A percentile compares a stretch with the other conserved stretches of the same genome.
Evolutionary conservation across 2,329 filamentous ascomycete species (phyloP).

Genomic region (Penicillium expansum): DNA sequence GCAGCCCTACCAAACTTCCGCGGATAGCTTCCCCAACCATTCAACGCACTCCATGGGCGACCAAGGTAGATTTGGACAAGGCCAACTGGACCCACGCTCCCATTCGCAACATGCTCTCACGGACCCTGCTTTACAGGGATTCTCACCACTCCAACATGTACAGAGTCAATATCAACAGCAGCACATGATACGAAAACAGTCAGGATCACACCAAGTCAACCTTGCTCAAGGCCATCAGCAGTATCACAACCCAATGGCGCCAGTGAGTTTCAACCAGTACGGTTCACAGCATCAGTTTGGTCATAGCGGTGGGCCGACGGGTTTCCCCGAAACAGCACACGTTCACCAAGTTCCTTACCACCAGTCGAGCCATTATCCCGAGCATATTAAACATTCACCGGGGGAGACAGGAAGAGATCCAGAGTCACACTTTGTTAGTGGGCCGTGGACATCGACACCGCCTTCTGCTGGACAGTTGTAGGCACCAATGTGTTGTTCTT

Average conservation of each 20-base stretch:
- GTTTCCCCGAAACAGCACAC: not conserved
- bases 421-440: constrained; percentile 33
- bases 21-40: not conserved
- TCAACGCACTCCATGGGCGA: not conserved
- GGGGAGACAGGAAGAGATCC: constrained; percentile 10
- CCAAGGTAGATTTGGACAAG: not conserved
- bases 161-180: constrained; percentile 14
- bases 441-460: constrained; percentile 25
- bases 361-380: not conserved
- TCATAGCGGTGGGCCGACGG: not conserved
- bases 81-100: constrained; percentile 6
- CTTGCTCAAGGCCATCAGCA: not conserved
- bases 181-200: constrained; percentile 11
- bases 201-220: not conserved
- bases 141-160: constrained; percentile 7
- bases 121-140: constrained; percentile 9
- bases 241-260: constrained; percentile 15
- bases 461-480: constrained; percentile 8
- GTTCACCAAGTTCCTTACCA: not conserved
- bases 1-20: not conserved
- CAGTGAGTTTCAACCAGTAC: constrained; percentile 13
- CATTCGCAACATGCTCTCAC: constrained; percentile 10
- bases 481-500: not conserved
- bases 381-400: not conserved
- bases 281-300: constrained; percentile 3